Conservation (phyloP, 306 rosid species). For the Vigna mungo region DNA sequence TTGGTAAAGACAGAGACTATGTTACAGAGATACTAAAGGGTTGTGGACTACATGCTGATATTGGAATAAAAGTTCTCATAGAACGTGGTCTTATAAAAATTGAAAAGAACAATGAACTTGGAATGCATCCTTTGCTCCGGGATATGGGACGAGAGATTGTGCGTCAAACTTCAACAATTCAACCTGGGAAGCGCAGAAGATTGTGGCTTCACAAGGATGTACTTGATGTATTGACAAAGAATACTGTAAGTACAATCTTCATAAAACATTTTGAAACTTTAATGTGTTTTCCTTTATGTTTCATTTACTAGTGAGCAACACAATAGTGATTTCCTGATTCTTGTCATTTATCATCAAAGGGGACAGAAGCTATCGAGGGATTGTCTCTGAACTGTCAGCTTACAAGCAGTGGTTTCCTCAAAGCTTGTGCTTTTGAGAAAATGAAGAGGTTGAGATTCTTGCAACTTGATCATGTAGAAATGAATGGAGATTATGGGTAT, state of each 20-base stretch:
- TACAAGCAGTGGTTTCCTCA: background rate
- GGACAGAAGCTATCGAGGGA: background rate
- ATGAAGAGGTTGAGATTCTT: background rate
- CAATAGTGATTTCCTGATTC: background rate
- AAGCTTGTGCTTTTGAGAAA: background rate
- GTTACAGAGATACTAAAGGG: conserved; percentile 40
- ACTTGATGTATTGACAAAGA: conserved; percentile 5
- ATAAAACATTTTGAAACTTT: background rate
- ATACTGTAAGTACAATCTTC: conserved; percentile 33
- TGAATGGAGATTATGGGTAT: background rate
- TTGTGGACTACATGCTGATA: conserved; percentile 38
- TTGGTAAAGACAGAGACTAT: conserved; percentile 29
- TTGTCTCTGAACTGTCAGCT: background rate
- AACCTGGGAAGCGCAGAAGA: conserved; percentile 26
- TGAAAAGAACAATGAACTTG: conserved; percentile 9
- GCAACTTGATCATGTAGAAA: background rate
- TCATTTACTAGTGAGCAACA: too few species aligned
- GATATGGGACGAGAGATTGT: conserved; percentile 50
- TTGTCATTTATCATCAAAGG: background rate
- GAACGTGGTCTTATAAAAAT: conserved; percentile 39
- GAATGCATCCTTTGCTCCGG: conserved; percentile 31
- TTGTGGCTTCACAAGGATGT: conserved; percentile 19
- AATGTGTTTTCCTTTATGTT: too few species aligned
- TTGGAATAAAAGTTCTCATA: conserved; percentile 29
- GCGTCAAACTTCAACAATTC: background rate